Conservation (phyloP, 2,329 filamentous ascomycete genomes). For the Endoconidiophora polonica region DNA sequence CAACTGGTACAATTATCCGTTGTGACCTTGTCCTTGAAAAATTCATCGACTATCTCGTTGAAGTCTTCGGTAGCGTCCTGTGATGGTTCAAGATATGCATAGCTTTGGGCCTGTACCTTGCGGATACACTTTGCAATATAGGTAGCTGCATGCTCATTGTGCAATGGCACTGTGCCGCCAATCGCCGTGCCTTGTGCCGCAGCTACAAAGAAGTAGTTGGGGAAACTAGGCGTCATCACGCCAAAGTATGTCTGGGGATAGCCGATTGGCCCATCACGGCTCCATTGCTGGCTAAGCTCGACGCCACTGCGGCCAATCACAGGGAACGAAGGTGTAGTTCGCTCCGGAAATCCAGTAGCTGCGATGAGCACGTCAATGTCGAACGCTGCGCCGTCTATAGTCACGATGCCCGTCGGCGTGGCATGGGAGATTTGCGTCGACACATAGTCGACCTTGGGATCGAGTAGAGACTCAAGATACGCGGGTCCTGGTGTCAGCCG, state of each 20-base stretch:
- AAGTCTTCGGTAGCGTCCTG: slow-evolving; percentile 14
- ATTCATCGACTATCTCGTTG: slow-evolving; percentile 2
- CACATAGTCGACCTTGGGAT: slow-evolving; percentile 45
- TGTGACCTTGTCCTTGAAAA: not conserved
- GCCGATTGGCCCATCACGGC: slow-evolving; percentile 18
- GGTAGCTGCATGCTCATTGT: slow-evolving; percentile 13
- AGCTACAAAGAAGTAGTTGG: slow-evolving; percentile 24
- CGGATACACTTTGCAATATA: slow-evolving; percentile 14
- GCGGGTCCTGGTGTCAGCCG: slow-evolving; percentile 49
- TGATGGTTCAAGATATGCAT: slow-evolving; percentile 12
- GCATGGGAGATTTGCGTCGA: slow-evolving; percentile 39
- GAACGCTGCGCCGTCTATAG: slow-evolving; percentile 35
- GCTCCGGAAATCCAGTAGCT: slow-evolving; percentile 30
- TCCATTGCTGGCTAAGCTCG: no score
- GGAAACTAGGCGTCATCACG: slow-evolving; percentile 27
- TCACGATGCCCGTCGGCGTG: slow-evolving; percentile 41
- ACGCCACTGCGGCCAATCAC: slow-evolving; percentile 18
- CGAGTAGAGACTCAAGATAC: slow-evolving; percentile 46
- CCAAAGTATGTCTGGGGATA: slow-evolving; percentile 31
- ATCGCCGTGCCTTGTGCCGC: slow-evolving; percentile 12
- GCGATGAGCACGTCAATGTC: slow-evolving; percentile 50
- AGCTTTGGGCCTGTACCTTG: slow-evolving; percentile 13
- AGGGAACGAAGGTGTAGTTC: slow-evolving; percentile 23
- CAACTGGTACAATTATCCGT: slow-evolving; percentile 1
- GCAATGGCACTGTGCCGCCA: slow-evolving; percentile 14